A percentile compares a stretch with the other conserved stretches of the same genome.
Conservation (phyloP, 2,329 filamentous ascomycete genomes). For the Sporothrix dimorphospora region DNA sequence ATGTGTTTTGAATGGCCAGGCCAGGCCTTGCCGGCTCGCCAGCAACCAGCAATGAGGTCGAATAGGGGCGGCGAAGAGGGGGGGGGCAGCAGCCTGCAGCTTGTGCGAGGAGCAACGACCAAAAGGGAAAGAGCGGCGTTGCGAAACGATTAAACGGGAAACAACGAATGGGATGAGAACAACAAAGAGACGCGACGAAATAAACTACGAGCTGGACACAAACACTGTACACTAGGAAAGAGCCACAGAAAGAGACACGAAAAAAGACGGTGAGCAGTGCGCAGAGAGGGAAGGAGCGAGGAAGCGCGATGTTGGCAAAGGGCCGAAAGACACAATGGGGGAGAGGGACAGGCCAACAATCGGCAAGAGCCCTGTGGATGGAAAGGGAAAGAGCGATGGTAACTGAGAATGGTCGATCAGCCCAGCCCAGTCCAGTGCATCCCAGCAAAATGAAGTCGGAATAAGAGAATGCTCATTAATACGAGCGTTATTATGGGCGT, state of each 20-base stretch:
- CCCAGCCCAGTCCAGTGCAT: neutral
- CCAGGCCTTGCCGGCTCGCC: neutral
- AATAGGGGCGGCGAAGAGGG: conserved; percentile 1
- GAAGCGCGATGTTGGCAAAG: neutral
- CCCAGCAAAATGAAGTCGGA: neutral
- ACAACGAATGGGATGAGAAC: neutral
- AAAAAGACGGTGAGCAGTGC: conserved; percentile 4
- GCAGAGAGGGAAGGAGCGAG: neutral
- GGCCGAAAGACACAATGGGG: neutral
- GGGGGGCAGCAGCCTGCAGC: conserved; percentile 14
- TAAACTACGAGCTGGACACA: neutral
- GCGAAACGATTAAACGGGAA: neutral
- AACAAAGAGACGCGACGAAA: neutral
- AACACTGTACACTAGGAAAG: neutral
- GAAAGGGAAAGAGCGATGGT: conserved; percentile 12
- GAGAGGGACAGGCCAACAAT: too few species aligned
- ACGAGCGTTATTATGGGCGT: neutral
- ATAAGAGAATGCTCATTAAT: neutral
- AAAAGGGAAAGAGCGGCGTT: conserved; percentile 10
- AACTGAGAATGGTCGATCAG: neutral
- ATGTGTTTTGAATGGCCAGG: conserved; percentile 7
- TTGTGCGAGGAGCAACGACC: conserved; percentile 3
- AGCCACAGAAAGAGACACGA: neutral
- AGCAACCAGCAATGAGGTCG: neutral
- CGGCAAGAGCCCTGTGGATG: conserved; percentile 10